phyloP scores from a whole-genome alignment of 306 rosid species.

The Ochetophila trinervis region DNA sequence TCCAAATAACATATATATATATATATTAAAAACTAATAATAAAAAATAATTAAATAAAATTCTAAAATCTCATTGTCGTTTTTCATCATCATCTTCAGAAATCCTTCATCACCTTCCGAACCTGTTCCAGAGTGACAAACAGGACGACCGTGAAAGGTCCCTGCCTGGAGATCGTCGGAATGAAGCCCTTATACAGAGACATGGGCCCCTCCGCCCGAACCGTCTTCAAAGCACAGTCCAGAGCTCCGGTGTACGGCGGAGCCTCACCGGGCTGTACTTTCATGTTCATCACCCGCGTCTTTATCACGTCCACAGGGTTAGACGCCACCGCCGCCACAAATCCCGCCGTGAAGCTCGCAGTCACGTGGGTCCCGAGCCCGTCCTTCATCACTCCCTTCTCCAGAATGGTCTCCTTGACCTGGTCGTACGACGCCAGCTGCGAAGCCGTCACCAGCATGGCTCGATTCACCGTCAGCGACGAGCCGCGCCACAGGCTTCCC shows the following conservation, averaged over 20 bases:
- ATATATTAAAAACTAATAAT: not conserved
- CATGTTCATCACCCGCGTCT: constrained; percentile 83
- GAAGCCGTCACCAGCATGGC: constrained; percentile 86
- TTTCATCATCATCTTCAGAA: constrained; percentile 32
- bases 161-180: constrained; percentile 77
- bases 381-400: constrained; percentile 52
- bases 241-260: constrained; percentile 63
- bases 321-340: constrained; percentile 74
- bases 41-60: not conserved
- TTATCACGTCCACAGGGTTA: constrained; percentile 73
- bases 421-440: constrained; percentile 70
- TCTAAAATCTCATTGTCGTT: constrained; percentile 16
- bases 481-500: constrained; percentile 69
- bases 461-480: constrained; percentile 69
- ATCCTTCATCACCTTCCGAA: constrained; percentile 68
- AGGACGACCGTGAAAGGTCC: constrained; percentile 78
- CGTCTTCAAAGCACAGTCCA: constrained; percentile 67
- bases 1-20: too few relatives aligned
- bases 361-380: constrained; percentile 79
- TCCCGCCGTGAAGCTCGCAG: constrained; percentile 75
- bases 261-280: constrained; percentile 58
- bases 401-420: constrained; percentile 59
- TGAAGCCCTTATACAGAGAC: constrained; percentile 68
- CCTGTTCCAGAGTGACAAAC: constrained; percentile 76
- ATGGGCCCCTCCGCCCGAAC: constrained; percentile 70